Base-by-base conservation (phyloP, 2,329 filamentous ascomycete genomes). In the Arthrobotrys sphaeroides region DNA sequence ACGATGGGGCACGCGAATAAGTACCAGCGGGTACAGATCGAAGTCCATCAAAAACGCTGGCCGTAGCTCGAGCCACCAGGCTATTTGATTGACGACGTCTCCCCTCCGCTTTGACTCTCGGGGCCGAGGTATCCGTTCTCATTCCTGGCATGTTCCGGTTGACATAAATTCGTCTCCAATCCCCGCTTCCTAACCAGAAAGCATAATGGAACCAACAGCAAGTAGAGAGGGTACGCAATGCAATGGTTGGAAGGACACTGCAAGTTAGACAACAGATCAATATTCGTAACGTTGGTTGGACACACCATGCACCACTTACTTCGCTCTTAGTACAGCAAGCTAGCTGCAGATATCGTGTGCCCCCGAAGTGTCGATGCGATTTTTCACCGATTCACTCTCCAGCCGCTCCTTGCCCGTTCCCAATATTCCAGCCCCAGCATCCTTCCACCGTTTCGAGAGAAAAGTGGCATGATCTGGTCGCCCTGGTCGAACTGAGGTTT, bases 131-230 rank as follows among this genome's bases (percentile, higher is more conserved):
- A 55, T 20, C 51, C 51, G 28, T n/a, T 9, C 16, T 36, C 1
- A 38, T 38, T 38, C 31, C 51, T 55, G 51, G 51, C 51, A 55
- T 55, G 24, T 55, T 55, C 51, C 51, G 51, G 18, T n/a, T 7
- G 16, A 9, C 28, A n/a, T 6, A 38, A 38, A 38, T 7, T 55
- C 28, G 49, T 36, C 7, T 36, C 16, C 2, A 26, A 51, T 55
- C 38, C n/a, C 49, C 16, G 5, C 26, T 10, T 16, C n/a, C 47
- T n/a, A 20, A 28, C 45, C 22, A 22, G n/a, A n/a, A n/a, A n/a
- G 13, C 20, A 31, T 7, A 22, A 38, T 31, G 22, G 38, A 36
- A n/a, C 31, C 51, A 38, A 55, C 51, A 22, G 51, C 38, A 36
- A 55, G 16, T 38, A 38, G 24, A 36, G 12, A 38, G 16, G 4